phyloP scores from a whole-genome alignment of 495 filamentous ascomycete species.

The Penicillium nucicola region DNA sequence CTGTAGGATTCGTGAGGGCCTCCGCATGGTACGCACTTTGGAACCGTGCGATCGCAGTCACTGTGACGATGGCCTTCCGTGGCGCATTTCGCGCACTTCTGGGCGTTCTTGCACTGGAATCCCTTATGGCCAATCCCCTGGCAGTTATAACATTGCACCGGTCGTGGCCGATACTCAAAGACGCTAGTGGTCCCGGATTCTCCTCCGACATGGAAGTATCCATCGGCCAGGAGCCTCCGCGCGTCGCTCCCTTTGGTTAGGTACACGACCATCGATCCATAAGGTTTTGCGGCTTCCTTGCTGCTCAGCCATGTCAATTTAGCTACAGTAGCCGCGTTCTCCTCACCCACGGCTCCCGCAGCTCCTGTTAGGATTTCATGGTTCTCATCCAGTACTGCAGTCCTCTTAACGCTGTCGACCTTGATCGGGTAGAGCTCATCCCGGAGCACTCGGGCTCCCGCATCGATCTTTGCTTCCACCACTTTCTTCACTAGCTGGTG shows the following conservation, averaged over 20 bases:
- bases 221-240: conserved; percentile 21
- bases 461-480: conserved; percentile 16
- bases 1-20: conserved; percentile 29
- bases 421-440: conserved; percentile 32
- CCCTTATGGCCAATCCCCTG: conserved; percentile 27
- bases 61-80: conserved; percentile 23
- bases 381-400: conserved; percentile 22
- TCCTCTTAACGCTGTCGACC: conserved; percentile 29
- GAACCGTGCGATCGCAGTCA: conserved; percentile 14
- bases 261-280: conserved; percentile 34
- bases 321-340: conserved; percentile 19
- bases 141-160: conserved; percentile 26
- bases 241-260: conserved; percentile 27
- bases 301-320: conserved; percentile 32
- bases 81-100: conserved; percentile 27
- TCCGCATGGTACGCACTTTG: conserved; percentile 24
- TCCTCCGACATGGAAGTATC: conserved; percentile 23
- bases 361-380: conserved; percentile 12
- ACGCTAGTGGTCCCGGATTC: conserved; percentile 26
- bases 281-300: conserved; percentile 24
- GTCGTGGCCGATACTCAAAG: conserved; percentile 24
- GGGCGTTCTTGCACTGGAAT: conserved; percentile 21
- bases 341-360: conserved; percentile 14
- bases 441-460: conserved; percentile 25
- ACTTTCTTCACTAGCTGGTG: conserved; percentile 25